Evolutionary conservation across 805 yeast genomes (phyloP).

Genomic region (Candida montana): DNA sequence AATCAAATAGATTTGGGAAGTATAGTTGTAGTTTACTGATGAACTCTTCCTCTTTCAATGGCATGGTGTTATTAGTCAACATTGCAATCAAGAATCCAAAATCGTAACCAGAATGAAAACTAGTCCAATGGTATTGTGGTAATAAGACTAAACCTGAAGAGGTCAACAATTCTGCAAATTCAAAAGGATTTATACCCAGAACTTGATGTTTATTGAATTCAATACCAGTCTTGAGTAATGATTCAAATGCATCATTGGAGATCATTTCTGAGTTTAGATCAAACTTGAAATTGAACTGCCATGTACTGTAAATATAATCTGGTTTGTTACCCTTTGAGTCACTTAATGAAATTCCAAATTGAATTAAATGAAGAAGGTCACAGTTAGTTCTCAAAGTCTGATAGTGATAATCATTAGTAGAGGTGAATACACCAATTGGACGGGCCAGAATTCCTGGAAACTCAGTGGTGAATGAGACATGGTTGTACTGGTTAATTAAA

Average conservation of each 20-base stretch:
- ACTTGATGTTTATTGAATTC: conserved; percentile 70
- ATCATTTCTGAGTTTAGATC: conserved; percentile 78
- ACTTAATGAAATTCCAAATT: conserved; percentile 73
- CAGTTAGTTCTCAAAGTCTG: conserved; percentile 91
- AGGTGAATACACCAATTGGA: conserved; percentile 89
- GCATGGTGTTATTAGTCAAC: conserved; percentile 70
- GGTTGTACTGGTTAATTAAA: conserved; percentile 50
- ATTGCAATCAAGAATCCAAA: conserved; percentile 82
- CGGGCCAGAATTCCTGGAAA: conserved; percentile 95
- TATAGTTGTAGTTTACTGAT: conserved; percentile 61
- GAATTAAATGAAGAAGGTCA: conserved; percentile 80
- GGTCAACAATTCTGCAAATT: conserved; percentile 78
- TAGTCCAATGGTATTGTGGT: conserved; percentile 68
- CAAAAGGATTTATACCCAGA: conserved; percentile 72
- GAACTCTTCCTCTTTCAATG: conserved; percentile 75
- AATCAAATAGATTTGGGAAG: conserved; percentile 81
- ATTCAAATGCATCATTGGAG: conserved; percentile 76
- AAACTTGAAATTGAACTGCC: conserved; percentile 93
- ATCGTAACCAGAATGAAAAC: conserved; percentile 93
- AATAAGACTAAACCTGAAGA: conserved; percentile 83
- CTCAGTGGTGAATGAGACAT: conserved; percentile 77
- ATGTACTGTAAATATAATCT: conserved; percentile 65
- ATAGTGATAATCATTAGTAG: conserved; percentile 89
- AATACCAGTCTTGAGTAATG: conserved; percentile 75
- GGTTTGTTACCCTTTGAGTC: conserved; percentile 68